phyloP scores from a whole-genome alignment of 2,329 filamentous ascomycete genomes.

The Xylaria arbuscula region DNA sequence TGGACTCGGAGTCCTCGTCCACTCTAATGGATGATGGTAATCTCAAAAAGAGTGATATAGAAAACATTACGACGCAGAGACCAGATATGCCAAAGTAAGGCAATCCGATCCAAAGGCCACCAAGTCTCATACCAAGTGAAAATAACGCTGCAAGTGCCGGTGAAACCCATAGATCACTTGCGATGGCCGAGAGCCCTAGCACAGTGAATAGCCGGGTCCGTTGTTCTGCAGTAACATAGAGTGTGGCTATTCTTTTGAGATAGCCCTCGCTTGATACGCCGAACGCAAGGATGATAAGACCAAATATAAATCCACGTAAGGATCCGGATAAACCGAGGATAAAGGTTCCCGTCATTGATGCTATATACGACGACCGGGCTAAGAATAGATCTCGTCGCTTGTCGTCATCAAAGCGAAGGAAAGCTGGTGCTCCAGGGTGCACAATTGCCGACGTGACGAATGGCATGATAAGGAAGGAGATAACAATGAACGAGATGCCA shows the following conservation, averaged over 20 bases:
- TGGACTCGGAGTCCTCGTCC: conserved; percentile 41
- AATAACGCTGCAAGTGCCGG: conserved; percentile 48
- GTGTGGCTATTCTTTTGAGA: conserved; percentile 44
- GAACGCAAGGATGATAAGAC: conserved; percentile 48
- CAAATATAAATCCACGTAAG: conserved; percentile 44
- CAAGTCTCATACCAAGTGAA: conserved; percentile 48
- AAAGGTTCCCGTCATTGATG: conserved; percentile 42
- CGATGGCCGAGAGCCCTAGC: conserved; percentile 42
- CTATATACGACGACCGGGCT: conserved; percentile 43
- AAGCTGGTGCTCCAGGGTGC: conserved; percentile 37
- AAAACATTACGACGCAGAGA: conserved; percentile 44
- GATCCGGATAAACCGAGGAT: conserved; percentile 45
- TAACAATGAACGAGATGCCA: conserved; percentile 44
- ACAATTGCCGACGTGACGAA: conserved; percentile 41
- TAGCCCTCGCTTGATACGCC: conserved; percentile 47
- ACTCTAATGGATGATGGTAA: conserved; percentile 21
- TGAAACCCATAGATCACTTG: conserved; percentile 44
- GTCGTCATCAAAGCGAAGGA: conserved; percentile 43
- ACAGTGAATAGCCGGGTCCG: conserved; percentile 48
- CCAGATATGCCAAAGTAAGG: conserved; percentile 49
- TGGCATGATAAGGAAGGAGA: conserved; percentile 46
- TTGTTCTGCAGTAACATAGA: conserved; percentile 46
- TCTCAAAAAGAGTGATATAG: conserved; percentile 42
- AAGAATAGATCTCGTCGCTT: conserved; percentile 47
- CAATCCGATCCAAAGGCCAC: conserved; percentile 47